Base-by-base conservation (phyloP, 1,284 basidiomycete species). In the Cutaneotrichosporon sp. region DNA sequence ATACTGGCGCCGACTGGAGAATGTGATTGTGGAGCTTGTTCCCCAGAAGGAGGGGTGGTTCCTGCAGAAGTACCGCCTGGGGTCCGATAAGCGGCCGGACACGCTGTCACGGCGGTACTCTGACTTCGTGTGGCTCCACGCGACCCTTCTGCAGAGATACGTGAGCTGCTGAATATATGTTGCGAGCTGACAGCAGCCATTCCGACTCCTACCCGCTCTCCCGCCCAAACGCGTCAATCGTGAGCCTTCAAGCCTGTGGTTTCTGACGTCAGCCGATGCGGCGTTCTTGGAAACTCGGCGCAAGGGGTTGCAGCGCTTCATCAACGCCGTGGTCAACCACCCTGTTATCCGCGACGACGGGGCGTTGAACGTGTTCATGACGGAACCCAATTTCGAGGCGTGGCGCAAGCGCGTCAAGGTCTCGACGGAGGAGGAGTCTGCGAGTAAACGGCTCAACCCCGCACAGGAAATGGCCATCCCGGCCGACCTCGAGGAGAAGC, bases 401-500 rank as follows among this genome's bases (percentile, higher is more conserved):
- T 94, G 90, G 90, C 80, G 89, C 39, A 92, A 90, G 59, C 63
- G 71, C 8, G 71, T 70, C 29, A 72, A 75, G 53, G 68, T 76
- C 4, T 84, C 85, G 6, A 78, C 89, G 34, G 90, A 94, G 25
- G 92, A 96, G 75, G 92, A 96, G 70, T 88, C 88, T 0, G 75
- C 78, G 0, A 85, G 84, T 55, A 90, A 90, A 65, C 82, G 84
- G 14, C 80, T 96, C 4, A 88, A 90, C 55, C 79, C 82, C 22
- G 78, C 86, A 8, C 88, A 94, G 70, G 90, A 94, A 73, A 91
- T 92, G 87, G 79, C 83, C 5, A 90, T 96, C 54, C 92, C 92
- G 3, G 84, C 86, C 55, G 90, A 96, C 72, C 78, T 96, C 7
- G 90, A 93, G 58, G 86, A 90, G 43, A 92, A 91, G 70, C 81